These are phyloP conservation scores for Hypoxylon crocopeplum DNA, from an alignment of 495 filamentous ascomycete species.

Conservation along the genomic window DNA sequence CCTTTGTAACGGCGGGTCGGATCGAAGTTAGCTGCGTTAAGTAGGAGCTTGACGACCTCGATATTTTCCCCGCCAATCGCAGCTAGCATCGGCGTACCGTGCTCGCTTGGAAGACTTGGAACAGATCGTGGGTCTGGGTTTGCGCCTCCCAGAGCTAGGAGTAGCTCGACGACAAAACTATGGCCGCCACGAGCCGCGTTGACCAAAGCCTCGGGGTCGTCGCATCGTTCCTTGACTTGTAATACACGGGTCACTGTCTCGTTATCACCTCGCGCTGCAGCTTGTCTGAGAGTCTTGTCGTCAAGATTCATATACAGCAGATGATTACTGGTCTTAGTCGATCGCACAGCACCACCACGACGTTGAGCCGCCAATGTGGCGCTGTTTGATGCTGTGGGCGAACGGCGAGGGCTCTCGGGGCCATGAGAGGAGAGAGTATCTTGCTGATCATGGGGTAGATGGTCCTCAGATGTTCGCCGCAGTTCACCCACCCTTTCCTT, in stretches of 20 bases:
- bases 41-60: slow-evolving; percentile 78
- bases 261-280: slow-evolving; percentile 83
- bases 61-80: slow-evolving; percentile 91
- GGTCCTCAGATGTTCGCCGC: slow-evolving; percentile 70
- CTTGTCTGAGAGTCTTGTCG: slow-evolving; percentile 76
- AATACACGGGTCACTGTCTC: slow-evolving; percentile 79
- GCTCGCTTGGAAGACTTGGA: slow-evolving; percentile 54
- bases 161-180: slow-evolving; percentile 79
- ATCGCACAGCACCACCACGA: slow-evolving; percentile 53
- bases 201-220: slow-evolving; percentile 84
- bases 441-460: slow-evolving; percentile 55
- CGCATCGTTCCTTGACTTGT: slow-evolving; percentile 69
- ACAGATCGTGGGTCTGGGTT: slow-evolving; percentile 80
- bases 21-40: slow-evolving; percentile 79
- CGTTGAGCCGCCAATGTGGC: slow-evolving; percentile 44
- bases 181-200: slow-evolving; percentile 94
- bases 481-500: slow-evolving; percentile 57
- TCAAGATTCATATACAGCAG: slow-evolving; percentile 63
- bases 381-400: slow-evolving; percentile 56
- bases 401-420: slow-evolving; percentile 71
- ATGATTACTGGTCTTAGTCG: slow-evolving; percentile 62
- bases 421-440: slow-evolving; percentile 71
- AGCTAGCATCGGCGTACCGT: slow-evolving; percentile 90
- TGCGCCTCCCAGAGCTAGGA: slow-evolving; percentile 80
- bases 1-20: slow-evolving; percentile 74